A percentile compares a stretch with the other conserved stretches of the same genome.
Conservation (phyloP, 192 early-diverging fungal genomes). For the Radiomyces spectabilis region DNA sequence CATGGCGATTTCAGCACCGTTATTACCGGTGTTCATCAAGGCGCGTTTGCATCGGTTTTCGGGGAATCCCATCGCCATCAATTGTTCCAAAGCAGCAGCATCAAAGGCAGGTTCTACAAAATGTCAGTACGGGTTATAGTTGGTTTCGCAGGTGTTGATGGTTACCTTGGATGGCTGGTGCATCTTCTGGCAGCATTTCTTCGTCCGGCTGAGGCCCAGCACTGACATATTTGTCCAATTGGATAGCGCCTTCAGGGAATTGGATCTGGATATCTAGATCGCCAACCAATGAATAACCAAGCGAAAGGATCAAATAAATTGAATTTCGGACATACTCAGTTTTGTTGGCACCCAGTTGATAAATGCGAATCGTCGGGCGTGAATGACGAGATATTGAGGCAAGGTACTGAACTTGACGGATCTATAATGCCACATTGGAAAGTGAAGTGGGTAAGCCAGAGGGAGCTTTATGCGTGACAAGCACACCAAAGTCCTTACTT, state of each 20-base stretch:
- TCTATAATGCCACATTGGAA: background rate
- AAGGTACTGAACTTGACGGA: conserved; percentile 62
- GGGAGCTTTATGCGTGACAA: background rate
- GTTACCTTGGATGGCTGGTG: conserved; percentile 3
- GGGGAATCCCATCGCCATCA: conserved; percentile 91
- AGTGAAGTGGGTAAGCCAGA: background rate
- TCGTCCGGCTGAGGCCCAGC: conserved; percentile 62
- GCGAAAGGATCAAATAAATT: too few relatives aligned
- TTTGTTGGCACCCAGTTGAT: conserved; percentile 81
- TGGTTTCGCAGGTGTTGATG: background rate
- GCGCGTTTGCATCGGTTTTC: conserved; percentile 80
- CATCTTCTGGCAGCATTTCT: conserved; percentile 69
- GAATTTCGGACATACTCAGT: conserved; percentile 28
- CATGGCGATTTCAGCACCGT: conserved; percentile 80
- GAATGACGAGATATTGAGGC: conserved; percentile 64
- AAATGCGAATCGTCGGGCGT: conserved; percentile 63
- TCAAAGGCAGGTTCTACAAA: conserved; percentile 48
- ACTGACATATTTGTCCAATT: conserved; percentile 65
- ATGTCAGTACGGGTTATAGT: background rate
- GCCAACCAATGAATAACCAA: background rate
- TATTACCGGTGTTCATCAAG: conserved; percentile 71
- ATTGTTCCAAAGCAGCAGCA: conserved; percentile 60
- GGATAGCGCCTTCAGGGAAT: conserved; percentile 41
- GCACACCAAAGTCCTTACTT: conserved; percentile 33
- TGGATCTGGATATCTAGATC: conserved; percentile 46